These are phyloP conservation scores for baker's yeast (Saccharomyces cerevisiae) DNA, from an alignment of 805 yeast species.

Conservation along the genomic window DNA sequence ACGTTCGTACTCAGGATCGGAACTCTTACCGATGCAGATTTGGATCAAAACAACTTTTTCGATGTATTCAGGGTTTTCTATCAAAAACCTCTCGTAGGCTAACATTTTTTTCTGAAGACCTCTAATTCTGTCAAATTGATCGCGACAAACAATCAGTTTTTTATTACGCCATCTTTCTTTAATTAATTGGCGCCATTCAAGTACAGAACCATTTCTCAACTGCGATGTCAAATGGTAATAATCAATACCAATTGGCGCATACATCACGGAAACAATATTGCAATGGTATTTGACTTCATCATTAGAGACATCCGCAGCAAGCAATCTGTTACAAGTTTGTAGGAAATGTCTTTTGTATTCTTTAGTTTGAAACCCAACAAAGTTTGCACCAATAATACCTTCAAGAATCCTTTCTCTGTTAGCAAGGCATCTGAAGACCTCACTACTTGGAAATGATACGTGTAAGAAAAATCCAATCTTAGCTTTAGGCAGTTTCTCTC, in stretches of 20 bases:
- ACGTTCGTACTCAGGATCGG: slow-evolving; percentile 60
- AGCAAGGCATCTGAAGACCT: slow-evolving; percentile 89
- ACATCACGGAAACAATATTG: slow-evolving; percentile 46
- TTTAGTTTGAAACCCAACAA: slow-evolving; percentile 80
- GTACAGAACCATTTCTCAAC: slow-evolving; percentile 43
- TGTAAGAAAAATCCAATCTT: slow-evolving; percentile 88
- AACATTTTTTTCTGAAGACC: slow-evolving; percentile 82
- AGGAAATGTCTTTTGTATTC: slow-evolving; percentile 91
- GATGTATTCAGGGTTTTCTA: slow-evolving; percentile 61
- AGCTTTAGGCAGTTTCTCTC: slow-evolving; percentile 69
- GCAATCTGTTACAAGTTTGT: slow-evolving; percentile 77
- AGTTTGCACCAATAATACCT: slow-evolving; percentile 86
- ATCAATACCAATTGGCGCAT: slow-evolving; percentile 75
- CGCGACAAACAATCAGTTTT: slow-evolving; percentile 74
- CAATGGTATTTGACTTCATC: slow-evolving; percentile 56
- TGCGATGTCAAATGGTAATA: slow-evolving; percentile 44
- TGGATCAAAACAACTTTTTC: slow-evolving; percentile 71
- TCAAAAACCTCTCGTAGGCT: slow-evolving; percentile 76
- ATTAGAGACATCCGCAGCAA: slow-evolving; percentile 71
- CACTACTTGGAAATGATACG: slow-evolving; percentile 91
- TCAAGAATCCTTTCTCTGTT: slow-evolving; percentile 66
- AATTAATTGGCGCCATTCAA: slow-evolving; percentile 60
- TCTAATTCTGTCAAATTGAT: slow-evolving; percentile 77
- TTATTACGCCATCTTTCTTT: slow-evolving; percentile 70
- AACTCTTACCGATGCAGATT: slow-evolving; percentile 55